Conservation (phyloP, 192 early-diverging fungal genomes). For the Mycoemilia scoparia region DNA sequence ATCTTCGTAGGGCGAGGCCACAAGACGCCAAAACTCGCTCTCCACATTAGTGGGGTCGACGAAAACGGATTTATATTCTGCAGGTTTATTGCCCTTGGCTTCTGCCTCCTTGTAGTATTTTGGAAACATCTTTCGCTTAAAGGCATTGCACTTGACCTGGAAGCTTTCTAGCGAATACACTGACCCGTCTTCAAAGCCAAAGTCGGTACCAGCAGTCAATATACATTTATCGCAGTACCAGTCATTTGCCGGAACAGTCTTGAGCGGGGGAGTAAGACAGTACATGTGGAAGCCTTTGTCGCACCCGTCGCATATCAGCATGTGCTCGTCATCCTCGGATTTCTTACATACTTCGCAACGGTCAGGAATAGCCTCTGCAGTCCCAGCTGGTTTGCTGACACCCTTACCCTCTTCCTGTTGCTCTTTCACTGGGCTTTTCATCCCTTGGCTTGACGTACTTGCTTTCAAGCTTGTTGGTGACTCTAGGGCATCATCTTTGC, state of each 20-base stretch:
- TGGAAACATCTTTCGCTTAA: constrained; percentile 62
- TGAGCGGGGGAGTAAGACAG: constrained; percentile 55
- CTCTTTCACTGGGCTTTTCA: background rate
- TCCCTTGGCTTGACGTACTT: too few relatives aligned
- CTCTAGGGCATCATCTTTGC: too few relatives aligned
- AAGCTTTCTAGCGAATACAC: constrained; percentile 63
- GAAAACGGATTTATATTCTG: background rate
- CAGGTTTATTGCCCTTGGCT: background rate
- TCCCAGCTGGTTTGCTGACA: background rate
- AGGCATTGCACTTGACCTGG: constrained; percentile 54
- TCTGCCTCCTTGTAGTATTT: constrained; percentile 22
- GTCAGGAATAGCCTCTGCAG: constrained; percentile 14
- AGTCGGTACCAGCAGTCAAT: constrained; percentile 58
- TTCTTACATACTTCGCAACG: constrained; percentile 19
- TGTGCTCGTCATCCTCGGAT: constrained; percentile 35
- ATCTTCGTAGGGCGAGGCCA: constrained; percentile 68
- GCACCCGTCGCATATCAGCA: constrained; percentile 79
- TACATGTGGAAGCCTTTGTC: constrained; percentile 64
- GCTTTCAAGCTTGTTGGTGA: too few relatives aligned
- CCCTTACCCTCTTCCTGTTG: background rate
- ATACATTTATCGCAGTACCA: constrained; percentile 86
- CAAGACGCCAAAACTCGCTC: constrained; percentile 83
- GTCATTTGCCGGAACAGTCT: constrained; percentile 37
- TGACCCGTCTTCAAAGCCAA: constrained; percentile 82
- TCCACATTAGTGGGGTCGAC: constrained; percentile 31